phyloP scores from a whole-genome alignment of 345 rosid genomes.

The Alliaria petiolata region DNA sequence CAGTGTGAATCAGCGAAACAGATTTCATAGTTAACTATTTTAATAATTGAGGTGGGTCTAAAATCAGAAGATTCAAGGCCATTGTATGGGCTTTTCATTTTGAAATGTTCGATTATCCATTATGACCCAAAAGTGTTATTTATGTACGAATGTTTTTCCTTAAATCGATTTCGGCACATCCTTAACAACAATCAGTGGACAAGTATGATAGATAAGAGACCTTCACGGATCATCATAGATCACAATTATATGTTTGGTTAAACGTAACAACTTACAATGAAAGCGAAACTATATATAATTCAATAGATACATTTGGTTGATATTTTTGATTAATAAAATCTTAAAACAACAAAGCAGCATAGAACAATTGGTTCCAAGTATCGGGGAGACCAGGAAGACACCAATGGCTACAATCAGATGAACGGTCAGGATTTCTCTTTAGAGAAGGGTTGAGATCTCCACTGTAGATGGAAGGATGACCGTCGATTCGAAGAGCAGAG shows the following conservation, averaged over 20 bases:
- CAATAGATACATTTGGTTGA: constrained; percentile 26
- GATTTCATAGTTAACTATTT: too few species aligned
- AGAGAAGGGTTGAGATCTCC: constrained; percentile 68
- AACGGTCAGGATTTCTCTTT: constrained; percentile 59
- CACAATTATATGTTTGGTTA: constrained; percentile 17
- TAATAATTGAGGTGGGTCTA: not conserved
- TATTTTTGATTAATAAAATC: not conserved
- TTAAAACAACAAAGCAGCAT: constrained; percentile 55
- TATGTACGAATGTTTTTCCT: too few species aligned
- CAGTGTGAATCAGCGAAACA: too few species aligned
- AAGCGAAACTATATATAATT: not conserved
- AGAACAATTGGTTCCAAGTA: constrained; percentile 86
- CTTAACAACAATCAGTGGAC: not conserved
- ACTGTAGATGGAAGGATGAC: constrained; percentile 90
- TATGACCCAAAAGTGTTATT: too few species aligned
- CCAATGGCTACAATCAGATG: constrained; percentile 99
- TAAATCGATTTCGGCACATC: not conserved
- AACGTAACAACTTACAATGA: constrained; percentile 5
- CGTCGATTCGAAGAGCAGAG: constrained; percentile 80
- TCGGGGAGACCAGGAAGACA: constrained; percentile 99
- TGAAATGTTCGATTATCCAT: not conserved
- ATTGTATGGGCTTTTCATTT: not conserved
- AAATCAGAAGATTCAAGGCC: not conserved
- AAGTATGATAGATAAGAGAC: not conserved
- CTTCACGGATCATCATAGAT: constrained; percentile 10